Base-by-base conservation (phyloP, 2,329 filamentous ascomycete genomes). In the Ophiostoma fasciatum region DNA sequence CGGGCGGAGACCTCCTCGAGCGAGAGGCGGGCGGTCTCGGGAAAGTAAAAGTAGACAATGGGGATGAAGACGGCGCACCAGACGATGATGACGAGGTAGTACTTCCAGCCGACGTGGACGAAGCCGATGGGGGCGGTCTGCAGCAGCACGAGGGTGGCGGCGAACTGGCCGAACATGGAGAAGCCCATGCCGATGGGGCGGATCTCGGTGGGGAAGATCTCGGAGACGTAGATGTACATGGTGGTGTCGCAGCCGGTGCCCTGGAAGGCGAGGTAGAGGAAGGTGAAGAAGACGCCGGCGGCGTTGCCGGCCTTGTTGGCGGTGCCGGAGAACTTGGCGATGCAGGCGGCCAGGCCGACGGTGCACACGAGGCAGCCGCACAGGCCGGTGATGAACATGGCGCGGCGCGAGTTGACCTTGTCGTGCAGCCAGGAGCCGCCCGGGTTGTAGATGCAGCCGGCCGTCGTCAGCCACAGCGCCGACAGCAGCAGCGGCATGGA, bases 101-200 rank as follows among this genome's bases (percentile, higher is more conserved):
- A 67, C 46, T 63, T 66, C 64, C 63, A 68, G 6, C 61, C 61
- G 0, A 62, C 54, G 5, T 56, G 49, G 6, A 53, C 53, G 42
- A 66, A 60, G 0, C 58, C 59, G 35, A 57, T 56, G 0, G 60
- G 59, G 0, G 55, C 59, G 0, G 61, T 64, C 44, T 68, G 60
- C 1, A 68, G 51, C 0, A 66, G 53, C 17, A 68, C 60, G 2
- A 68, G 51, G 0, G 62, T 66, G 0, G 62, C 48, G 3, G 61
- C 57, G 41, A 64, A 65, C 40, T 65, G 62, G 4, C 63, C 64
- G 35, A 68, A 66, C 1, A 68, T 42, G 0, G 60, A 64, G 47
- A 66, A 64, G 0, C 61, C 64, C 54, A 67, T 66, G 8, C 64
- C 64, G 22, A 66, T 68, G 0, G 63, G 57, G 3, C 65, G 56